Conservation (phyloP, 257 asterid species). For the Salvia hispanica region DNA sequence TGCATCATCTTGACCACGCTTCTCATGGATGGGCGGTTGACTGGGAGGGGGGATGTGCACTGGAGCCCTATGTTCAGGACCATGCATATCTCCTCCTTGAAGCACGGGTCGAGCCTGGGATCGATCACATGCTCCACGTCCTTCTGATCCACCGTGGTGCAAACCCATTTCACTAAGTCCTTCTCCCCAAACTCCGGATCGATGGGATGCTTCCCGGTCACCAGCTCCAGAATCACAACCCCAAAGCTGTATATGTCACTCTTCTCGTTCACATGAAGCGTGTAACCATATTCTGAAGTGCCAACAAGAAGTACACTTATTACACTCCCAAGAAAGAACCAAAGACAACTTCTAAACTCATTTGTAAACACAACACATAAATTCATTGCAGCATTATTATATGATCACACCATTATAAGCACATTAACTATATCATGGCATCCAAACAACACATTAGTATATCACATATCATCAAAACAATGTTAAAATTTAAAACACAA, state of each 20-base stretch:
- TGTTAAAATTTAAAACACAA: too few species aligned
- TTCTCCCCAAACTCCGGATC: slow-evolving; percentile 94
- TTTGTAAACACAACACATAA: too few species aligned
- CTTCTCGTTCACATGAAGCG: slow-evolving; percentile 91
- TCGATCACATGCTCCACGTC: slow-evolving; percentile 76
- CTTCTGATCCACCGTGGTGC: slow-evolving; percentile 85
- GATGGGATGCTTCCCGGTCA: slow-evolving; percentile 71
- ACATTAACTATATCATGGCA: too few species aligned
- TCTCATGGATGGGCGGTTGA: slow-evolving; percentile 94
- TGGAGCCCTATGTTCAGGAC: slow-evolving; percentile 82
- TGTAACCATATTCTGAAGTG: slow-evolving; percentile 82
- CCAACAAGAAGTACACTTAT: too few species aligned
- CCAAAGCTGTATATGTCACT: slow-evolving; percentile 96
- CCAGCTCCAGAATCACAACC: slow-evolving; percentile 76
- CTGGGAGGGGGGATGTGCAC: slow-evolving; percentile 92
- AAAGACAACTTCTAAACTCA: too few species aligned
- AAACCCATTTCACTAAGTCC: slow-evolving; percentile 91
- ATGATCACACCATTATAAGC: too few species aligned
- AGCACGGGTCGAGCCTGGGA: slow-evolving; percentile 78
- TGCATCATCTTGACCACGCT: slow-evolving; percentile 88
- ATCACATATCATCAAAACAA: too few species aligned
- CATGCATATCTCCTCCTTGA: slow-evolving; percentile 80
- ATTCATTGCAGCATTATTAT: too few species aligned
- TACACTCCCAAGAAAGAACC: too few species aligned
- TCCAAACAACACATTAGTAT: background rate